phyloP scores from a whole-genome alignment of 805 yeast species.

The Teunomyces barrocoloradensis region DNA sequence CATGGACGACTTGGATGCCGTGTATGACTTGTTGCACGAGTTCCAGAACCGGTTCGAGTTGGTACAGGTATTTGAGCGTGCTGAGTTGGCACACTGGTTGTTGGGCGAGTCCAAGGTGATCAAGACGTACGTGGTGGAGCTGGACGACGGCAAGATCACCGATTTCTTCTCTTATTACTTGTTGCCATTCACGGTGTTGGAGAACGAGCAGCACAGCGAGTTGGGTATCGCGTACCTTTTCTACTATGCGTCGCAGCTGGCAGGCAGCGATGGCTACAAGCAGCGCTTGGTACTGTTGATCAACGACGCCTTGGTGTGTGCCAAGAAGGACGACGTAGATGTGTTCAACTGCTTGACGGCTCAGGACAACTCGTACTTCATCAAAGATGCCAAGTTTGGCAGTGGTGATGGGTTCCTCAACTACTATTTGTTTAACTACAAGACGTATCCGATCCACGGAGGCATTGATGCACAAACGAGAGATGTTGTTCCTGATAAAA shows the following conservation, averaged over 20 bases:
- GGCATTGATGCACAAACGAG: conserved; percentile 64
- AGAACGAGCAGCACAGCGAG: conserved; percentile 58
- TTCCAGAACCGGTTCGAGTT: conserved; percentile 74
- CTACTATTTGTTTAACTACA: conserved; percentile 89
- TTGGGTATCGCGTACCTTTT: conserved; percentile 85
- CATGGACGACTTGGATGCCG: conserved; percentile 61
- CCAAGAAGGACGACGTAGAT: conserved; percentile 69
- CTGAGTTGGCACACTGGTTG: conserved; percentile 81
- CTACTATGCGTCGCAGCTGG: conserved; percentile 79
- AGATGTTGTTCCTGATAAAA: conserved; percentile 48
- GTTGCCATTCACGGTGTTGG: conserved; percentile 80
- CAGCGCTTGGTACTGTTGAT: conserved; percentile 61
- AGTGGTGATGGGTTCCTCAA: conserved; percentile 90
- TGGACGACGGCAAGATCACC: conserved; percentile 63
- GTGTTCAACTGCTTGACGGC: conserved; percentile 91
- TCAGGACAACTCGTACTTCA: conserved; percentile 83
- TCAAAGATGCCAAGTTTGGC: conserved; percentile 83
- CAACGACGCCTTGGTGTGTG: conserved; percentile 71
- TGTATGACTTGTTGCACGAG: conserved; percentile 52
- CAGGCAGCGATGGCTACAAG: conserved; percentile 45
- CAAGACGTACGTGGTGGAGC: conserved; percentile 75
- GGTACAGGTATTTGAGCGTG: conserved; percentile 63
- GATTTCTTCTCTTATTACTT: conserved; percentile 90
- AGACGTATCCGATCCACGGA: conserved; percentile 74
- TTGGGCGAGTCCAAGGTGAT: conserved; percentile 61